phyloP scores from a whole-genome alignment of 805 yeast genomes.

The Candida easanensis region DNA sequence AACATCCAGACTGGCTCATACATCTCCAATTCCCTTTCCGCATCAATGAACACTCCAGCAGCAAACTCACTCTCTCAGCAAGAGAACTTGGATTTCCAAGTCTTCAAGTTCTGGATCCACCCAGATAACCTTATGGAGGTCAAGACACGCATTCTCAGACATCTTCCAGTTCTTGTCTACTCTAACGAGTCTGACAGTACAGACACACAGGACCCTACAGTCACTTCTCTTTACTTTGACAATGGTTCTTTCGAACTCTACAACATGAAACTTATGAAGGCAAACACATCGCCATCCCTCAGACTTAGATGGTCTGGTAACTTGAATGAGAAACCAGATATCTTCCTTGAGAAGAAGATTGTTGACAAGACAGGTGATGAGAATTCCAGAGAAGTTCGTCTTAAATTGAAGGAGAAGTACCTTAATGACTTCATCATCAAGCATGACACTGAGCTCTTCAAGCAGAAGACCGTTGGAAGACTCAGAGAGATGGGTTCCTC shows the following conservation, averaged over 20 bases:
- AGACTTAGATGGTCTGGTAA: constrained; percentile 92
- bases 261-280: constrained; percentile 75
- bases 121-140: constrained; percentile 98
- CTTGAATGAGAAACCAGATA: constrained; percentile 70
- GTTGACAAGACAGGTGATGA: constrained; percentile 52
- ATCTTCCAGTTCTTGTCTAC: constrained; percentile 87
- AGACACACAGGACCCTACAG: constrained; percentile 67
- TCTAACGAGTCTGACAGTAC: constrained; percentile 41
- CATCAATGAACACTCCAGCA: constrained; percentile 12
- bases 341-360: constrained; percentile 75
- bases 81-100: constrained; percentile 43
- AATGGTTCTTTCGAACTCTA: constrained; percentile 79
- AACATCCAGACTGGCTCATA: constrained; percentile 43
- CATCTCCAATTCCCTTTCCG: constrained; percentile 26
- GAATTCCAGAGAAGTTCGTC: constrained; percentile 59
- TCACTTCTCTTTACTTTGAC: constrained; percentile 87
- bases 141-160: constrained; percentile 90
- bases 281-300: constrained; percentile 66
- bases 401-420: constrained; percentile 77
- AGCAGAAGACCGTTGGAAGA: constrained; percentile 55
- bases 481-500: constrained; percentile 61
- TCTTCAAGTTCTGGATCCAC: constrained; percentile 93
- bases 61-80: constrained; percentile 16
- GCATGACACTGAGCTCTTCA: constrained; percentile 37
- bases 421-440: constrained; percentile 69